Percentiles rank a stretch among this genome's conserved stretches.
phyloP scores from a whole-genome alignment of 78 protist species.

The Bigelowiella natans region DNA sequence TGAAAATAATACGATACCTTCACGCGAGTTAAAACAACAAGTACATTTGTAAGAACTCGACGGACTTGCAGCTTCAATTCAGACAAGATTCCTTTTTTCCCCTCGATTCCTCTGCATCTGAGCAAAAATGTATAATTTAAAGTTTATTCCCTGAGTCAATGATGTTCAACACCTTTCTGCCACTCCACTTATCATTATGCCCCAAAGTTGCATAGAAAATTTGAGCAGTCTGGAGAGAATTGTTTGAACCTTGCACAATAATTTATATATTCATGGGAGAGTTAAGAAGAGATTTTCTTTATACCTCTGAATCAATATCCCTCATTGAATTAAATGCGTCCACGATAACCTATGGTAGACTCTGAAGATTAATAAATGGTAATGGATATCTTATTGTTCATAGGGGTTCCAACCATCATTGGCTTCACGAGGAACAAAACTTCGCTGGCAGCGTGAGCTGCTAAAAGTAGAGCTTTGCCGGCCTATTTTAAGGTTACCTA shows the following conservation, averaged over 20 bases:
- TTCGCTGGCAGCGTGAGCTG: not conserved
- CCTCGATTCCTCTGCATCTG: too few relatives aligned
- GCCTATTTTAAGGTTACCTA: too few relatives aligned
- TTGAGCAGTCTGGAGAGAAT: not conserved
- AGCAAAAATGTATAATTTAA: too few relatives aligned
- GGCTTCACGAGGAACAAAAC: not conserved
- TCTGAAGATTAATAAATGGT: too few relatives aligned
- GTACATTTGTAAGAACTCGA: not conserved
- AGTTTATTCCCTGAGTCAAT: too few relatives aligned
- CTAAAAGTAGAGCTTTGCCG: not conserved
- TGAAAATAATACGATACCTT: too few relatives aligned
- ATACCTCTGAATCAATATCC: not conserved
- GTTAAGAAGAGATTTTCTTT: not conserved
- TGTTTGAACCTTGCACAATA: not conserved
- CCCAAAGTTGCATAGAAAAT: not conserved
- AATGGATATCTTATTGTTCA: too few relatives aligned
- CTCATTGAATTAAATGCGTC: not conserved
- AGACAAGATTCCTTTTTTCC: too few relatives aligned
- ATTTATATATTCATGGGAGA: not conserved
- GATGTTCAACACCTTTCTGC: not conserved
- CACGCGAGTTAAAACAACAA: not conserved
- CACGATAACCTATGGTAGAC: too few relatives aligned
- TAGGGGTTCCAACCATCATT: too few relatives aligned
- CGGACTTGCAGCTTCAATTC: not conserved
- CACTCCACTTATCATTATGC: not conserved